Base-by-base conservation (phyloP, 2,329 filamentous ascomycete species). In the Ascosphaera apis region DNA sequence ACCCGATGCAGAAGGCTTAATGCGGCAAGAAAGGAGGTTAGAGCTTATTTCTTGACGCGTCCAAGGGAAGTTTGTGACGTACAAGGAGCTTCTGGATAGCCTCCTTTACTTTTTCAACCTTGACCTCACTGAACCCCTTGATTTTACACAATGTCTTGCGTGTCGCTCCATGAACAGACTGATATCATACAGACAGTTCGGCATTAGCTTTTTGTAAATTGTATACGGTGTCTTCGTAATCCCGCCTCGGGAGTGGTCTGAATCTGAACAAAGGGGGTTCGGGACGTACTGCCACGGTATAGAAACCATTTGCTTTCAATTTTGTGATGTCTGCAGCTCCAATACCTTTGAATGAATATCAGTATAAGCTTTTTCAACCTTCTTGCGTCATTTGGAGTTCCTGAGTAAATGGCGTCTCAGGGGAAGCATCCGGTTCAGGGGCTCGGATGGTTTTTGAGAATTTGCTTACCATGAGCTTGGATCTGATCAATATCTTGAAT, bases 71-170 rank as follows among this genome's bases (percentile, higher is more conserved):
- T n/a, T 36, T 38, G 18, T 40, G 3, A 46, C 53, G 37, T 51
- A 70, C 67, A 50, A 66, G 54, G 40, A 66, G 70, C 50, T 74
- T 74, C 33, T 61, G 60, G 37, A 71, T 63, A 34, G 72, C 72
- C 44, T 77, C 73, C 47, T 74, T 76, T 48, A 77, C 63, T 50
- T 76, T 77, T 42, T 77, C 72, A 3, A 76, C 72, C 50, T 77
- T 77, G 47, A 69, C 61, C 48, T 76, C 72, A 39, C 71, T 76
- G 52, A 76, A 75, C 6, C 72, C 73, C 47, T 74, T 76, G 51
- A 77, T 76, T 49, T 70, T 76, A 36, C 70, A 53, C 12, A 77
- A 57, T 13, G 60, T 67, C 45, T 64, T 67, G 36, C 67, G 63
- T 31, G 69, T 73, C 12, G 68, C 66, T 12, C 62, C 58, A 42